These are phyloP conservation scores for Acanthamoeba sp. DNA, from an alignment of 208 protist genomes.

Conservation along the genomic window DNA sequence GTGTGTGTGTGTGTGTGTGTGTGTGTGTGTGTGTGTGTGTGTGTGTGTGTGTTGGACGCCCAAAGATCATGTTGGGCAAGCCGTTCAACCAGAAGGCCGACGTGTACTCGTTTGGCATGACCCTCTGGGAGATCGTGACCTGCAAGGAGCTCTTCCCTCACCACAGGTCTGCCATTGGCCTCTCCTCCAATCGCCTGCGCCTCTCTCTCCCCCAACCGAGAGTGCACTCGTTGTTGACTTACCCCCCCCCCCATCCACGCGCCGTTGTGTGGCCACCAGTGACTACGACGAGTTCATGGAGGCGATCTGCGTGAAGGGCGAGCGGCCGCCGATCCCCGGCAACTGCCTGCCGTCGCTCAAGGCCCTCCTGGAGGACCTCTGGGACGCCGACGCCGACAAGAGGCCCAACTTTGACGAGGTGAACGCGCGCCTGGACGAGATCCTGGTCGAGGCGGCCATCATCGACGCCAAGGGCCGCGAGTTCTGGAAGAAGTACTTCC, in stretches of 20 bases:
- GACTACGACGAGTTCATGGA: slow-evolving; percentile 81
- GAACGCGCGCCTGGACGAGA: slow-evolving; percentile 47
- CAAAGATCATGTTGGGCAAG: slow-evolving; percentile 80
- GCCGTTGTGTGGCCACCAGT: not conserved
- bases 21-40: no score
- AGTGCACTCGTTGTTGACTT: no score
- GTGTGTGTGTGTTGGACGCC: no score
- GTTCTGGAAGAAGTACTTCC: slow-evolving; percentile 68
- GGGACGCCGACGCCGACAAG: slow-evolving; percentile 60
- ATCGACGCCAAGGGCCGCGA: slow-evolving; percentile 2
- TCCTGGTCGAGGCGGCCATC: slow-evolving; percentile 61
- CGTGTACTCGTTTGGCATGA: slow-evolving; percentile 87
- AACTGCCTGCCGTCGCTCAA: slow-evolving; percentile 69
- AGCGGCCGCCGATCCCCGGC: slow-evolving; percentile 79
- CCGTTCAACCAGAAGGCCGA: slow-evolving; percentile 83
- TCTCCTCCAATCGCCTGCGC: not conserved
- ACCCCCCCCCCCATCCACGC: no score
- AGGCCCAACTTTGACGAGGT: slow-evolving; percentile 47
- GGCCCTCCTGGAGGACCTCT: slow-evolving; percentile 74
- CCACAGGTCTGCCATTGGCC: slow-evolving; percentile 52
- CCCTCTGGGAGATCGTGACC: slow-evolving; percentile 86
- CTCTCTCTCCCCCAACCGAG: no score
- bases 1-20: no score
- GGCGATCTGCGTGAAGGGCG: slow-evolving; percentile 78
- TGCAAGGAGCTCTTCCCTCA: slow-evolving; percentile 84